These are phyloP conservation scores for Arthrobotrys pseudoclavata DNA, from an alignment of 2,329 filamentous ascomycete species.

Conservation along the genomic window DNA sequence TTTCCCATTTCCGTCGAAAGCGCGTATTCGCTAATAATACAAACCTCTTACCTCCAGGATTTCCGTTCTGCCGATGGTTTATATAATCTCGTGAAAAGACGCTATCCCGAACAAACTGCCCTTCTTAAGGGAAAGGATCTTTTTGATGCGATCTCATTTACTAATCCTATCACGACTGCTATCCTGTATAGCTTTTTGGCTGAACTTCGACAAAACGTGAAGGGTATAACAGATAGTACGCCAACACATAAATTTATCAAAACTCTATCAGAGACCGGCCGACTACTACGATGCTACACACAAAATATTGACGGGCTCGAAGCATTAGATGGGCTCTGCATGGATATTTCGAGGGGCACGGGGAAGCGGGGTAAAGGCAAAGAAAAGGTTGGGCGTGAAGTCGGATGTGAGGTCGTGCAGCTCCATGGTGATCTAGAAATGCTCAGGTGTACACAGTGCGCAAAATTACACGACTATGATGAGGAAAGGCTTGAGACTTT, in stretches of 20 bases:
- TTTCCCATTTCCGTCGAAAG: conserved; percentile 3
- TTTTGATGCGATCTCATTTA: conserved; percentile 79
- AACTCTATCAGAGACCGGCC: conserved; percentile 76
- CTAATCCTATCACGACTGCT: conserved; percentile 76
- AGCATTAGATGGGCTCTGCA: conserved; percentile 77
- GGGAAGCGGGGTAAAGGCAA: conserved; percentile 69
- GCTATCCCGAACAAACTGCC: conserved; percentile 62
- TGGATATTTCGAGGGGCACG: conserved; percentile 74
- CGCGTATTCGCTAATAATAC: conserved; percentile 61
- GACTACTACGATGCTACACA: conserved; percentile 79
- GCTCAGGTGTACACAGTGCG: conserved; percentile 72
- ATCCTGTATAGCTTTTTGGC: conserved; percentile 81
- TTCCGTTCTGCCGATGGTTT: conserved; percentile 80
- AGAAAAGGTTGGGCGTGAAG: conserved; percentile 56
- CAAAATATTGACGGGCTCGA: conserved; percentile 83
- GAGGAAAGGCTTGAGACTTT: conserved; percentile 68
- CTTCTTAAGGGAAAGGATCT: conserved; percentile 78
- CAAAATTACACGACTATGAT: conserved; percentile 66
- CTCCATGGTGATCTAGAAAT: conserved; percentile 78
- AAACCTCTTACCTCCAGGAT: conserved; percentile 69
- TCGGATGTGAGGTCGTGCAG: conserved; percentile 70
- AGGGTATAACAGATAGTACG: conserved; percentile 73
- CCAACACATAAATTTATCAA: conserved; percentile 78
- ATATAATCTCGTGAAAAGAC: conserved; percentile 78
- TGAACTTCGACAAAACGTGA: conserved; percentile 75